phyloP scores from a whole-genome alignment of 2,329 filamentous ascomycete genomes.

The Aspergillus arachidicola region DNA sequence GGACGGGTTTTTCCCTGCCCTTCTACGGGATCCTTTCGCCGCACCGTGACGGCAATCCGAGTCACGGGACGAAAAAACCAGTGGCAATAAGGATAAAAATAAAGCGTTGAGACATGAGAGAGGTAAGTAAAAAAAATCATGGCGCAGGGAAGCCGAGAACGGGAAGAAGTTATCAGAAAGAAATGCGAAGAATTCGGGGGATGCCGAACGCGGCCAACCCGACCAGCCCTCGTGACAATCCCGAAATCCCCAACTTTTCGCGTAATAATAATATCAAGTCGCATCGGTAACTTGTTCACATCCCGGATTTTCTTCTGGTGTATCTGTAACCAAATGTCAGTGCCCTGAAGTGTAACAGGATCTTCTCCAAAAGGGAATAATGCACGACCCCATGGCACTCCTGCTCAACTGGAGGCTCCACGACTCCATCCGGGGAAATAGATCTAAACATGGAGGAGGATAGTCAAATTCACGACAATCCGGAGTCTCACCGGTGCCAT shows the following conservation, averaged over 20 bases:
- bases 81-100: constrained; percentile 2
- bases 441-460: neutral
- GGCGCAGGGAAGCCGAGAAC: neutral
- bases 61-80: neutral
- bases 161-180: neutral
- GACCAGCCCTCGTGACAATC: neutral
- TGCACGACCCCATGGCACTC: constrained; percentile 2
- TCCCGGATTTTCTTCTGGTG: neutral
- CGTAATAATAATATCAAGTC: neutral
- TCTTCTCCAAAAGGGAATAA: neutral
- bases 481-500: constrained; percentile 7
- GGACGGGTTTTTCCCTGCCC: neutral
- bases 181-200: neutral
- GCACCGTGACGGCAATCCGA: neutral
- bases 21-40: neutral
- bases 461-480: neutral
- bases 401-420: neutral
- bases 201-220: constrained; percentile 2
- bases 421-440: neutral
- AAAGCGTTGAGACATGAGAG: neutral
- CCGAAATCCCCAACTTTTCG: neutral
- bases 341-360: neutral
- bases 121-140: too few species aligned
- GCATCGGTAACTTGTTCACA: neutral
- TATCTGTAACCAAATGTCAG: neutral